Evolutionary conservation across 1,139 yeast genomes (phyloP), one percentile per base, ranked within the genome.

Genomic region (Spencermartinsiella ligniputridi): DNA sequence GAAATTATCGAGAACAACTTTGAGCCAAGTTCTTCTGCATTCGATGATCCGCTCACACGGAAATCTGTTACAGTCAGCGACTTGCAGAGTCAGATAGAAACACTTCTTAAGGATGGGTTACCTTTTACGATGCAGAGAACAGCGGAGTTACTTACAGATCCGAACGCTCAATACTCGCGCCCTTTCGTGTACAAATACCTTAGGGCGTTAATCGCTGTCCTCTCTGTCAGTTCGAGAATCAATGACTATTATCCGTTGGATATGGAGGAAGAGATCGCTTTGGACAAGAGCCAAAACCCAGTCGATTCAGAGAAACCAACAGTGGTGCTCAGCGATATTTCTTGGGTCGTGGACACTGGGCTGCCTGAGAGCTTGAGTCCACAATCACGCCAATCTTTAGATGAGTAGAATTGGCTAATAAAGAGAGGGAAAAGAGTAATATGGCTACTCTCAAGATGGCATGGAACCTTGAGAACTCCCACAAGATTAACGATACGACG

Each of bases 121-220:
- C 88, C 87, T 0, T 81, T 79, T 58, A 81, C 86, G 0, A 56
- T 79, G 1, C 68, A 71, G 39, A 61, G 88, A 43, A 52, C 81
- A 6, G 74, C 80, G 0, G 88, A 82, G 57, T 59, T 82, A 16
- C 50, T 80, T 1, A 41, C 61, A 0, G 59, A 66, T 12, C 82
- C 83, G 0, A 51, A 50, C 15, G 67, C 68, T 18, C 70, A 69
- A 52, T 65, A 65, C 35, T 50, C 71, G 2, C 54, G 51, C 1
- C 54, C 59, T 18, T 62, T 57, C 25, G 64, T 62, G 1, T 65
- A 64, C 35, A 71, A 70, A 52, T 71, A 62, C 39, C 49, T 70
- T 2, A 54, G 61, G 12, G 76, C 76, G 1, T 40, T 71, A 18
- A 64, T 63, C 24, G 59, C 60, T 16, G 58, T 62, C 0, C 48